These are phyloP conservation scores for Hericium erinaceus DNA, from an alignment of 768 basidiomycete species.

Conservation along the genomic window DNA sequence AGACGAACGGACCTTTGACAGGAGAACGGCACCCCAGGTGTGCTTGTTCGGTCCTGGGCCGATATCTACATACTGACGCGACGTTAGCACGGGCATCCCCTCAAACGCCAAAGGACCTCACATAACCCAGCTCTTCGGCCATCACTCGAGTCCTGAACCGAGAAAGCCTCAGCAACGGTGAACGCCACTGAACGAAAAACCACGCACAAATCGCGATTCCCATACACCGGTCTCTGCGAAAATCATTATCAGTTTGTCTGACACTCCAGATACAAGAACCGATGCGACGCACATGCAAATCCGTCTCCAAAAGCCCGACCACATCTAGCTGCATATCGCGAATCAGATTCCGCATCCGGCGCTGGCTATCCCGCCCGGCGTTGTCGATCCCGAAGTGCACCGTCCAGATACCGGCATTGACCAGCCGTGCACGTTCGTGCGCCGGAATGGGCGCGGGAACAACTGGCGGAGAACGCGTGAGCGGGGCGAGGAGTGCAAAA, in stretches of 20 bases:
- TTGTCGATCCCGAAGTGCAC: conserved; percentile 84
- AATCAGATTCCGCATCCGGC: conserved; percentile 48
- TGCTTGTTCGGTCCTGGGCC: conserved; percentile 85
- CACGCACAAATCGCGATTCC: conserved; percentile 72
- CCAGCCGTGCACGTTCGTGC: conserved; percentile 53
- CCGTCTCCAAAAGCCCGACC: conserved; percentile 79
- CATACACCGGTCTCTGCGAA: conserved; percentile 58
- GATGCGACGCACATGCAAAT: conserved; percentile 53
- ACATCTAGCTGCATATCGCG: conserved; percentile 83
- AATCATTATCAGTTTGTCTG: neutral
- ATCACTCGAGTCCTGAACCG: conserved; percentile 57
- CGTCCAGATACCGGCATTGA: conserved; percentile 85
- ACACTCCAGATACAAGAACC: neutral
- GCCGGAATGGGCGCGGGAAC: conserved; percentile 29
- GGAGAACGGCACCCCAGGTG: conserved; percentile 79
- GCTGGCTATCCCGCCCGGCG: conserved; percentile 64
- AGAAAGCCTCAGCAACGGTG: conserved; percentile 2
- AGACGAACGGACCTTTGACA: conserved; percentile 53
- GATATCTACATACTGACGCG: conserved; percentile 66
- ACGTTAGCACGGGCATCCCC: neutral
- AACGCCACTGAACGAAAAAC: conserved; percentile 5
- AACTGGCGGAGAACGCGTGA: conserved; percentile 2
- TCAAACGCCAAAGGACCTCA: conserved; percentile 26
- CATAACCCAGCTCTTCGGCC: conserved; percentile 73
- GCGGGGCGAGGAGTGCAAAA: conserved; percentile 13